Conservation (phyloP, 2,329 filamentous ascomycete genomes). For the Verticillium nubilum region DNA sequence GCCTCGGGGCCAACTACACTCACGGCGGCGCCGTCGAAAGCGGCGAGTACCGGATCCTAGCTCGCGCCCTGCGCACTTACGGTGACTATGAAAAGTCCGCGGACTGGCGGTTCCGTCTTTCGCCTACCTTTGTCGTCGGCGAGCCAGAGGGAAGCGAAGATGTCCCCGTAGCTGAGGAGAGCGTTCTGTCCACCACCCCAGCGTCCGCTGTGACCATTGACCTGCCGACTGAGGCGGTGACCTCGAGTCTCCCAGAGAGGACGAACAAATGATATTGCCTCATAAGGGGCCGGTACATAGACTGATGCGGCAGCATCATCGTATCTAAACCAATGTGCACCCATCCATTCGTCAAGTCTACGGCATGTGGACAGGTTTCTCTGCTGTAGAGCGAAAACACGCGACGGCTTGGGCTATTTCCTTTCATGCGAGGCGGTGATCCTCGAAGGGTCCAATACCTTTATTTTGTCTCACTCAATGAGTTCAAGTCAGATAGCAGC, state of each 20-base stretch:
- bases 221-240: background rate
- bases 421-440: too few relatives aligned
- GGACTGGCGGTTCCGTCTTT: slow-evolving; percentile 14
- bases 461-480: too few relatives aligned
- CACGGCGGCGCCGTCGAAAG: slow-evolving; percentile 7
- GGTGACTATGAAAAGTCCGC: slow-evolving; percentile 11
- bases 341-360: too few relatives aligned
- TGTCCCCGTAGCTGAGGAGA: background rate
- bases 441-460: too few relatives aligned
- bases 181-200: background rate
- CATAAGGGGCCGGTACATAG: too few relatives aligned
- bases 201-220: background rate
- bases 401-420: too few relatives aligned
- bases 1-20: slow-evolving; percentile 5
- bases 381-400: too few relatives aligned
- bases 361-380: too few relatives aligned
- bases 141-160: background rate
- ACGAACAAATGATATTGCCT: too few relatives aligned
- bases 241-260: background rate
- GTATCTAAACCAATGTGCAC: too few relatives aligned
- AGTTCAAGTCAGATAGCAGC: too few relatives aligned
- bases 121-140: background rate
- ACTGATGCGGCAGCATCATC: too few relatives aligned
- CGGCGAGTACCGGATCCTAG: slow-evolving; percentile 14
- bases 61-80: slow-evolving; percentile 12